These are phyloP conservation scores for Aristolochia fimbriata DNA, from an alignment of 164 flowering plant species.

Conservation along the genomic window DNA sequence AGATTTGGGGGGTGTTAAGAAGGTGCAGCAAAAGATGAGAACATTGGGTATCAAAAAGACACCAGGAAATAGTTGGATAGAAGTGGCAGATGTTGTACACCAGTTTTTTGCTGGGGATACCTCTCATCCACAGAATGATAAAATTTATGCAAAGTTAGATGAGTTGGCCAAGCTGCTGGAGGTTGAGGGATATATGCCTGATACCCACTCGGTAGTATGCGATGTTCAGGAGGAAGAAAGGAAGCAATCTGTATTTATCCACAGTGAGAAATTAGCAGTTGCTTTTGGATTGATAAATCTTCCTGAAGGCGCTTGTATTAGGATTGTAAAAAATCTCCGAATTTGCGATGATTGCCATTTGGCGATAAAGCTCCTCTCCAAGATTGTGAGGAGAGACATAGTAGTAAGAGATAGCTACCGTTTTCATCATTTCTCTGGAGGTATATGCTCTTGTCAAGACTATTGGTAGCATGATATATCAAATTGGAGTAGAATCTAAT, in stretches of 20 bases:
- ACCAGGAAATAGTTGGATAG: conserved; percentile 20
- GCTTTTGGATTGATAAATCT: conserved; percentile 18
- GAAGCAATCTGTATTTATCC: conserved; percentile 9
- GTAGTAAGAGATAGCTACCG: conserved; percentile 14
- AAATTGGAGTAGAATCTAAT: too few relatives aligned
- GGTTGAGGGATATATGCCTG: conserved; percentile 17
- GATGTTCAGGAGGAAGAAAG: conserved; percentile 19
- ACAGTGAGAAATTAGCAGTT: conserved; percentile 18
- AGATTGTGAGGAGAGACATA: conserved; percentile 13
- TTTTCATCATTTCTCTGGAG: conserved; percentile 6
- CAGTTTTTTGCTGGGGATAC: conserved; percentile 19
- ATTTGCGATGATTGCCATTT: conserved; percentile 15
- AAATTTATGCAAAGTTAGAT: conserved; percentile 13
- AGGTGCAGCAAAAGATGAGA: conserved; percentile 11
- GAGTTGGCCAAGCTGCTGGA: conserved; percentile 13
- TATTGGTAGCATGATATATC: conserved; percentile 9
- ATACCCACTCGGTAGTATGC: conserved; percentile 1
- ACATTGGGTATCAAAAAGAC: conserved; percentile 10
- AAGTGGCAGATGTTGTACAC: conserved; percentile 12
- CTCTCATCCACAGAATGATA: conserved; percentile 14
- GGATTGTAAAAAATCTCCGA: conserved; percentile 16
- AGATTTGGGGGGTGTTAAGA: conserved; percentile 11
- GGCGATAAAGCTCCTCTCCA: conserved; percentile 16
- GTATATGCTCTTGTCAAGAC: conserved; percentile 15
- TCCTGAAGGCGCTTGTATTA: conserved; percentile 12